Conservation (phyloP, 2,329 filamentous ascomycete genomes). For the Chaetothyriales sp. region DNA sequence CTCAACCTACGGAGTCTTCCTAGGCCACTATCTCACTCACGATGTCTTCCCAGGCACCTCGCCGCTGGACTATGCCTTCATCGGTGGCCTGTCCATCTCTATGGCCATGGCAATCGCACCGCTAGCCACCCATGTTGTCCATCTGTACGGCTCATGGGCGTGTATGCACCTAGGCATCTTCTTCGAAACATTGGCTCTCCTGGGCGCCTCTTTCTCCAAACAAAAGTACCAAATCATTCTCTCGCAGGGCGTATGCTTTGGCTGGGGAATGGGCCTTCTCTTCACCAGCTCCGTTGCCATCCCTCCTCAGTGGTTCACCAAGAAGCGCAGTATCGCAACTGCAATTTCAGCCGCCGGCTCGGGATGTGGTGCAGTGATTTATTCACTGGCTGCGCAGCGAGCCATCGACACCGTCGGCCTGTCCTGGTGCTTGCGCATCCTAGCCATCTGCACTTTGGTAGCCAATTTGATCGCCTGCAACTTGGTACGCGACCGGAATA, state of each 20-base stretch:
- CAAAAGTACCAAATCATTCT: conserved; percentile 47
- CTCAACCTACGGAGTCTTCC: conserved; percentile 42
- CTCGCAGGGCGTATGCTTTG: conserved; percentile 46
- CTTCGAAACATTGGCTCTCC: conserved; percentile 38
- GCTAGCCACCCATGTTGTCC: conserved; percentile 38
- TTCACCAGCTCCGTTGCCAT: conserved; percentile 43
- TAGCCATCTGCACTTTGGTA: conserved; percentile 40
- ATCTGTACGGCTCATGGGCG: conserved; percentile 37
- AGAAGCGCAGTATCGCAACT: conserved; percentile 42
- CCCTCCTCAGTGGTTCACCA: conserved; percentile 48
- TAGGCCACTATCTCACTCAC: conserved; percentile 42
- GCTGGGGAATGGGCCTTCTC: conserved; percentile 47
- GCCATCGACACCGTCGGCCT: conserved; percentile 43
- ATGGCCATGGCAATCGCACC: conserved; percentile 43
- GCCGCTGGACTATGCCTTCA: conserved; percentile 43
- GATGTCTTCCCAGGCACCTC: conserved; percentile 41
- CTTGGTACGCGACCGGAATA: conserved; percentile 43
- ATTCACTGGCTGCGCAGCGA: conserved; percentile 41
- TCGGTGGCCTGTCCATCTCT: conserved; percentile 45
- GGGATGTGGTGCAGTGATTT: conserved; percentile 45
- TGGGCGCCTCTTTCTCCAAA: conserved; percentile 41
- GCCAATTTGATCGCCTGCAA: conserved; percentile 40
- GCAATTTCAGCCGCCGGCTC: conserved; percentile 44
- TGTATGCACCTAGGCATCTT: conserved; percentile 40
- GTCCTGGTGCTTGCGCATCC: conserved; percentile 45